These are phyloP conservation scores for Vaccinium macrocarpon DNA, from an alignment of 148 eudicot species.

Conservation along the genomic window DNA sequence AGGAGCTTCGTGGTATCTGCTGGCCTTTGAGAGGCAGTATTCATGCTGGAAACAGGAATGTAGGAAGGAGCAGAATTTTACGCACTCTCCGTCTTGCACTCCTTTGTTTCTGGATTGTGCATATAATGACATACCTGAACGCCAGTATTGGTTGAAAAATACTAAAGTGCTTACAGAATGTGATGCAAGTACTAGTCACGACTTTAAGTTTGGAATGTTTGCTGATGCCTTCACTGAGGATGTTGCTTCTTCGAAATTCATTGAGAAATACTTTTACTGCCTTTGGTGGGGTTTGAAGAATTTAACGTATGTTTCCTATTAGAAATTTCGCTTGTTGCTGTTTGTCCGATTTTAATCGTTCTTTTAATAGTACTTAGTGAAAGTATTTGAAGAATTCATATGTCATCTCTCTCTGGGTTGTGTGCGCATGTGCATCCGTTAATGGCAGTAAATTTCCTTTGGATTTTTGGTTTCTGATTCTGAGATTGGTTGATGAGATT, in stretches of 20 bases:
- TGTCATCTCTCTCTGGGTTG: not conserved
- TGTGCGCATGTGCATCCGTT: not conserved
- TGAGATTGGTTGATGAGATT: conserved; percentile 11
- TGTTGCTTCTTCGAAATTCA: conserved; percentile 51
- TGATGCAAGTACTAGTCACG: conserved; percentile 29
- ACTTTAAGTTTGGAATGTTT: conserved; percentile 70
- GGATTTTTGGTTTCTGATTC: not conserved
- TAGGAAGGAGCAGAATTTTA: conserved; percentile 28
- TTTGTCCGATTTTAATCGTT: not conserved
- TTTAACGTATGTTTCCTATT: conserved; percentile 42
- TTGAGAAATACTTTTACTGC: conserved; percentile 67
- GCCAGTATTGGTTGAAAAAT: conserved; percentile 39
- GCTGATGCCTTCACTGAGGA: conserved; percentile 51
- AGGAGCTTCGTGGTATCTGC: conserved; percentile 78
- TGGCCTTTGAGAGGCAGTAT: conserved; percentile 69
- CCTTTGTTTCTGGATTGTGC: conserved; percentile 38
- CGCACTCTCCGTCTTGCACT: conserved; percentile 38
- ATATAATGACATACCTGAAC: conserved; percentile 14
- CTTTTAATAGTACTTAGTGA: not conserved
- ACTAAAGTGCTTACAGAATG: conserved; percentile 51
- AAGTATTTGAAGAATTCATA: not conserved
- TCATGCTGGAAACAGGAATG: conserved; percentile 71
- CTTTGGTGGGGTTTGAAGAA: conserved; percentile 90
- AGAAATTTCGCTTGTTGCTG: not conserved
- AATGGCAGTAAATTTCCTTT: not conserved